A percentile compares a stretch with the other conserved stretches of the same genome.
These are phyloP conservation scores for Candida insectorum DNA, from an alignment of 805 yeast species.

Conservation along the genomic window DNA sequence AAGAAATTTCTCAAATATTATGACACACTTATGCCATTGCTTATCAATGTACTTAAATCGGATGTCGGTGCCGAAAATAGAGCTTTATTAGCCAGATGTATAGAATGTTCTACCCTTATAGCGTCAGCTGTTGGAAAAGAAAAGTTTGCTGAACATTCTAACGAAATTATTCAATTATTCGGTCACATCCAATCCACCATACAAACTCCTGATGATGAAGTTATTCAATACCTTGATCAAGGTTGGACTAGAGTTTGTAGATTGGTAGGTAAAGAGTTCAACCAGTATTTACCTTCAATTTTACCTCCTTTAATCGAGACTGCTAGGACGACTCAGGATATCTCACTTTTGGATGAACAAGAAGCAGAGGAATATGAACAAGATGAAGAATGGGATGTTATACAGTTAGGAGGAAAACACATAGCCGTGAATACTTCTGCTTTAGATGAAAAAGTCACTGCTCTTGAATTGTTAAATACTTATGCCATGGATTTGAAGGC, in stretches of 20 bases:
- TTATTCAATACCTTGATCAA: conserved; percentile 80
- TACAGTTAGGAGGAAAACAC: conserved; percentile 85
- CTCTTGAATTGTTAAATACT: conserved; percentile 80
- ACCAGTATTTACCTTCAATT: conserved; percentile 79
- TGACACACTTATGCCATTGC: conserved; percentile 88
- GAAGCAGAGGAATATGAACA: conserved; percentile 77
- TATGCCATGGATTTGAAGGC: conserved; percentile 84
- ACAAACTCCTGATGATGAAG: conserved; percentile 77
- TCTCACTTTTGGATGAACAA: conserved; percentile 83
- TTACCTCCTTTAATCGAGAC: conserved; percentile 84
- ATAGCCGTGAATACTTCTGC: conserved; percentile 92
- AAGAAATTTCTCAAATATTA: conserved; percentile 84
- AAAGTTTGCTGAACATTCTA: conserved; percentile 72
- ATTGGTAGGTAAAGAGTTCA: conserved; percentile 78
- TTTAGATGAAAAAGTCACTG: conserved; percentile 90
- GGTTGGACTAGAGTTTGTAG: conserved; percentile 96
- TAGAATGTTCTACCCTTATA: conserved; percentile 92
- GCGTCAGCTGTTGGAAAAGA: conserved; percentile 95
- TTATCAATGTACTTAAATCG: conserved; percentile 72
- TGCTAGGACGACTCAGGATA: conserved; percentile 88
- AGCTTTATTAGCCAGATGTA: conserved; percentile 83
- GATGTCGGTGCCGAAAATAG: conserved; percentile 79
- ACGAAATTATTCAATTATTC: conserved; percentile 68
- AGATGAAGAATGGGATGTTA: conserved; percentile 94
- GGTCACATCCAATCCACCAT: conserved; percentile 64